Evolutionary conservation across 2,329 filamentous ascomycete species (phyloP), one percentile per base, ranked within the genome.

Genomic region (Colletotrichum phormii): DNA sequence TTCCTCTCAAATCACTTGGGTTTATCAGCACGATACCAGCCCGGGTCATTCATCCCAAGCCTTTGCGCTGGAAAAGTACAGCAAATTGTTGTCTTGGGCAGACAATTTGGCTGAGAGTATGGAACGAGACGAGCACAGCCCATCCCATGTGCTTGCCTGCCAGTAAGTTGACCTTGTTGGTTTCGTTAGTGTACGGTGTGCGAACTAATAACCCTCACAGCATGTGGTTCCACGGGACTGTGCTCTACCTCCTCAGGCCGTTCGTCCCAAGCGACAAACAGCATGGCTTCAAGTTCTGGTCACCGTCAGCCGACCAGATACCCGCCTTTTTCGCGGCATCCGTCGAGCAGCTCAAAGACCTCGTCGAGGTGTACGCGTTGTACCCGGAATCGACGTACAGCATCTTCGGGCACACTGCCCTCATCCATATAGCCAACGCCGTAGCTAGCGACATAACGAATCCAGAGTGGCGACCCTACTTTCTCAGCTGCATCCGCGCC

Each of bases 371-470:
- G n/a, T 84, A 83, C 70, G 80, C 81, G 33, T 76, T 77, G 9
- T 77, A 82, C 51, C 70, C 75, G 5, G 77, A 78, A 13, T 81
- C 82, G 5, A 77, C 77, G 3, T 83, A 80, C 71, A 80, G 81
- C 4, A 80, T 85, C 12, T 75, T 84, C 9, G 85, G 83, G 81
- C 82, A 85, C 64, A 83, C 77, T 13, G 82, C 80, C 0, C 76
- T 85, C 29, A 78, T 82, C 7, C 84, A 84, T 37, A 76, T 84
- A 3, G 77, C 80, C 8, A 85, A 85, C 58, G 82, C 81, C 3
- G 78, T 84, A 18, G 72, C 84, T 0, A 75, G 77, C 12, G 75
- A 78, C 31, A 76, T 74, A 1, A 74, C 75, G 6, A 79, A 83
- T 18, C 74, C 77, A 0, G 70, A 81, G 5, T 81, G 79, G 78